phyloP scores from a whole-genome alignment of 306 rosid genomes.

The Prosopis cineraria region DNA sequence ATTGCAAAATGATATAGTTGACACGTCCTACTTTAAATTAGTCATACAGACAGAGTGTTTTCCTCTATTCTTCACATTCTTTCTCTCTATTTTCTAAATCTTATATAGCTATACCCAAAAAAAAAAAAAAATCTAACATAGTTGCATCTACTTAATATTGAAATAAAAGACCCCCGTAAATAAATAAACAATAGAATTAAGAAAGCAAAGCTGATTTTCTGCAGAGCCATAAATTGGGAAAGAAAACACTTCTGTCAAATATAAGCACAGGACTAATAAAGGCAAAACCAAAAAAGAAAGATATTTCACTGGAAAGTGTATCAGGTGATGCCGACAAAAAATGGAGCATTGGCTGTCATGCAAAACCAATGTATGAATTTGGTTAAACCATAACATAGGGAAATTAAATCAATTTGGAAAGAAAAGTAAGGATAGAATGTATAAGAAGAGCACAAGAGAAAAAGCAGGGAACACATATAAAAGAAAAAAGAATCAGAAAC shows the following conservation, averaged over 20 bases:
- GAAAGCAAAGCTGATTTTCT: neutral
- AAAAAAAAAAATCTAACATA: no score
- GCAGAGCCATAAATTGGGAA: neutral
- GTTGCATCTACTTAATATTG: neutral
- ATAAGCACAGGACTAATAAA: neutral
- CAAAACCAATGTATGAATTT: slow-evolving; percentile 5
- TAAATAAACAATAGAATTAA: slow-evolving; percentile 1
- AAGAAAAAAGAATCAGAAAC: neutral
- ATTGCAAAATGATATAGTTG: neutral
- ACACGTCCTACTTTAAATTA: slow-evolving; percentile 9
- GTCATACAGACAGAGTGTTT: neutral
- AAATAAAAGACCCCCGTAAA: neutral
- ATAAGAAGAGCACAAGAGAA: neutral
- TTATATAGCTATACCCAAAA: no score
- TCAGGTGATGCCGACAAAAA: slow-evolving; percentile 10
- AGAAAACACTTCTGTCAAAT: neutral
- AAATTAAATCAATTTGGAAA: neutral
- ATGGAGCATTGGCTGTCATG: slow-evolving; percentile 11
- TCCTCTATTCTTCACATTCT: slow-evolving; percentile 1
- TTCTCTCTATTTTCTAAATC: neutral
- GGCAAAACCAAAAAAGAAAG: neutral
- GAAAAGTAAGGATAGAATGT: neutral
- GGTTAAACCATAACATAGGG: neutral
- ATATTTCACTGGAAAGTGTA: neutral
- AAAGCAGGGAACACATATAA: neutral